Base-by-base conservation (phyloP, 2,329 filamentous ascomycete species). In the Trichophyton verrucosum region DNA sequence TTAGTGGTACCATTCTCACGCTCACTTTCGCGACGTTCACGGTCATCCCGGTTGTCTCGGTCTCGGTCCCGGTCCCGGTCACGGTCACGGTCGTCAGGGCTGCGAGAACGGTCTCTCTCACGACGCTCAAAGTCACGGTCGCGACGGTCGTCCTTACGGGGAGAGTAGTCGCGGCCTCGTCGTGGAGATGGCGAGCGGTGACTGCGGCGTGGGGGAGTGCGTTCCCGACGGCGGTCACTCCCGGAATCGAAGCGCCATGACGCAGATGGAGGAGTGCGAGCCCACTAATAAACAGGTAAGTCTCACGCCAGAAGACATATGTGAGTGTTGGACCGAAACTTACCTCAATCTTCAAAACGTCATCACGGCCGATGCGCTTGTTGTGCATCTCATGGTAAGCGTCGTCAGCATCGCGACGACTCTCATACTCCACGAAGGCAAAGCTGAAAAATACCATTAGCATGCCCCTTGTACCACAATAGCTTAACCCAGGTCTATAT, bases 301-400 rank as follows among this genome's bases (percentile, higher is more conserved):
- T 71, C 65, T 46, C 8, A 51, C 2, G 13, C 3, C 11, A 24
- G 4, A 27, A 6, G 20, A 15, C 13, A 51, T 27, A 30, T 53
- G 2, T 5, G 3, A 9, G 13, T 13, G 7, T 4, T 17, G 20
- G 46, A 4, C 3, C 11, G 5, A 24, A 59, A 68, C 82, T 67
- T 78, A 96, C 94, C 84, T 99, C 94, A 67, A 99, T 97, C 80
- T 99, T 99, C 78, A 99, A 75, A 63, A 96, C 79, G 71, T 99
- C 94, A 72, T 99, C 94, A 65, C 92, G 87, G 56, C 91, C 91
- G 68, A 99, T 91, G 67, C 92, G 90, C 84, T 96, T 96, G 81
- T 97, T 97, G 74, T 99, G 94, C 94, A 99, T 99, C 79, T 99
- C 94, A 75, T 99, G 90, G 74, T 99, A 99, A 56, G 94, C 94